A percentile compares a stretch with the other conserved stretches of the same genome.
phyloP scores from a whole-genome alignment of 2,329 filamentous ascomycete genomes.

The Volutella citrinella region DNA sequence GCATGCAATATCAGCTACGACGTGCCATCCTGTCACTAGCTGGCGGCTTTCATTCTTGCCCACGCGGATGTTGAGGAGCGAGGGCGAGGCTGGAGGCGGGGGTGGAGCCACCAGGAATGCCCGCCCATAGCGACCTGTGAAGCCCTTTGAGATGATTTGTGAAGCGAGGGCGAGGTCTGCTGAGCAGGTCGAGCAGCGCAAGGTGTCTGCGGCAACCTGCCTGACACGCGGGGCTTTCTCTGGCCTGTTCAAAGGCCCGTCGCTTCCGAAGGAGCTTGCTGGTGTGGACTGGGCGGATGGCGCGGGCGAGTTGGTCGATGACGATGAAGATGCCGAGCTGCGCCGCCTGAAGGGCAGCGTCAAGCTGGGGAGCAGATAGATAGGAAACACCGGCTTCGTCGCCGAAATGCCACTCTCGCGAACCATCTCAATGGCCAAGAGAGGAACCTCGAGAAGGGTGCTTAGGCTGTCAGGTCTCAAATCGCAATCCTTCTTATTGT shows the following conservation, averaged over 20 bases:
- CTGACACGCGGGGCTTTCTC: slow-evolving; percentile 30
- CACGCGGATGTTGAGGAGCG: slow-evolving; percentile 53
- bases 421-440: slow-evolving; percentile 22
- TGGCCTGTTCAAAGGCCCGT: slow-evolving; percentile 12
- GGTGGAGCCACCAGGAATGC: slow-evolving; percentile 56
- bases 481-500: background rate
- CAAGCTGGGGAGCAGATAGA: slow-evolving; percentile 51
- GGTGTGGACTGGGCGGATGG: slow-evolving; percentile 28
- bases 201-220: slow-evolving; percentile 48
- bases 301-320: slow-evolving; percentile 23
- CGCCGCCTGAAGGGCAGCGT: slow-evolving; percentile 46
- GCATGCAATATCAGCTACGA: slow-evolving; percentile 63
- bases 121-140: slow-evolving; percentile 63
- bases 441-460: background rate
- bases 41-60: slow-evolving; percentile 54
- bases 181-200: slow-evolving; percentile 58
- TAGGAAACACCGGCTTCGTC: slow-evolving; percentile 45
- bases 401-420: slow-evolving; percentile 39
- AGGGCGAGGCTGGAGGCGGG: slow-evolving; percentile 20
- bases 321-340: slow-evolving; percentile 34
- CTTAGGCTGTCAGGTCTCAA: background rate
- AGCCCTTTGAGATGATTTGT: slow-evolving; percentile 64
- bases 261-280: slow-evolving; percentile 22
- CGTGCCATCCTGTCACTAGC: slow-evolving; percentile 61
- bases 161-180: slow-evolving; percentile 58